A percentile compares a stretch with the other conserved stretches of the same genome.
Conservation (phyloP, 1,284 basidiomycete genomes). For the Ganoderma multipileum region DNA sequence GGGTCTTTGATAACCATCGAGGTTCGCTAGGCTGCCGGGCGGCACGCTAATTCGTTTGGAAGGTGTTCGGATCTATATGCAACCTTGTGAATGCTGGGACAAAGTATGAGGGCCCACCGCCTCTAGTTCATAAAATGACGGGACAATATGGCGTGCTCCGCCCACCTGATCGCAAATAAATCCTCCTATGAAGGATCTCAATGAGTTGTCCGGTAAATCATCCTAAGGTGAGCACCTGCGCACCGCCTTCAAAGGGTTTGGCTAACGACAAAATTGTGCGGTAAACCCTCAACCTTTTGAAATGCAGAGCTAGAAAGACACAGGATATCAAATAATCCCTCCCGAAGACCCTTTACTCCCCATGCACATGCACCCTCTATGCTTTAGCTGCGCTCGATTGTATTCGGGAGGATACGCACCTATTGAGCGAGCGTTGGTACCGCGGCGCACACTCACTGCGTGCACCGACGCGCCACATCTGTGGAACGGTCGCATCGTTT, state of each 20-base stretch:
- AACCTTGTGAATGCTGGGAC: background rate
- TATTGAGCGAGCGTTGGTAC: background rate
- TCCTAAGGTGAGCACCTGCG: background rate
- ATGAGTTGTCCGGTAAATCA: background rate
- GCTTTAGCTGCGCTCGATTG: background rate
- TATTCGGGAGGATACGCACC: background rate
- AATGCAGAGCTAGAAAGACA: background rate
- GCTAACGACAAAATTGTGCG: background rate
- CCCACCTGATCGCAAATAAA: background rate
- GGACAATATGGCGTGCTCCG: background rate
- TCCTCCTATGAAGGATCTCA: background rate
- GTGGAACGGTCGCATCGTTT: background rate
- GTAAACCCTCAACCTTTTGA: background rate
- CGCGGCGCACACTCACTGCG: background rate
- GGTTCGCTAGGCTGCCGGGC: background rate
- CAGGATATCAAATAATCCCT: background rate
- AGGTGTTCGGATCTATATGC: background rate
- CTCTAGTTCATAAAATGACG: background rate
- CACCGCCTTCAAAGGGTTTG: background rate
- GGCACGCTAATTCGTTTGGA: background rate
- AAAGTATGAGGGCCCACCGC: background rate
- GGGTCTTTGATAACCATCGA: slow-evolving; percentile 13
- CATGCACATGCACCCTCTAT: background rate
- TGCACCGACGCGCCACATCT: background rate
- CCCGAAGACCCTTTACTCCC: background rate